Conservation (phyloP, 352 stramenopile genomes). For the Phytopythium chamaehyphon region DNA sequence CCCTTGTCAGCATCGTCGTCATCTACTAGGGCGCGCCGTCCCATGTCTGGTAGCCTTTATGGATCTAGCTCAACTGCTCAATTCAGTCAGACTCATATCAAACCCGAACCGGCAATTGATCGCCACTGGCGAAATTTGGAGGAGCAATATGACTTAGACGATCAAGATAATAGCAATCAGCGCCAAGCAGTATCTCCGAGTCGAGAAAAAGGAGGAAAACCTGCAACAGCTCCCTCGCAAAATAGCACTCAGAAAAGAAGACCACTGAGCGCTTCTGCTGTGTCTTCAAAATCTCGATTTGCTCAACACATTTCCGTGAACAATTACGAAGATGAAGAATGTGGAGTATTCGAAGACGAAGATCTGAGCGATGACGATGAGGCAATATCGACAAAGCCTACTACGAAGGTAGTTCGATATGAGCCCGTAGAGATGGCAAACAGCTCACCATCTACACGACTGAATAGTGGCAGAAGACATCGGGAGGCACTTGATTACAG, state of each 20-base stretch:
- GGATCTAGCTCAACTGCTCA: constrained; percentile 2
- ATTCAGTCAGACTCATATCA: constrained; percentile 3
- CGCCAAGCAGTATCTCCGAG: not conserved
- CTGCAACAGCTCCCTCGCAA: not conserved
- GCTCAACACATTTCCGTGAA: not conserved
- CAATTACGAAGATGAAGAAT: constrained; percentile 33
- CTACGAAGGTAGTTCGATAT: not conserved
- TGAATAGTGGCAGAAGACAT: constrained; percentile 13
- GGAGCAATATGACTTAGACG: constrained; percentile 21
- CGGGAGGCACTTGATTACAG: constrained; percentile 25
- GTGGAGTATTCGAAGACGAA: constrained; percentile 38
- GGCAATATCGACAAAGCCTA: constrained; percentile 1
- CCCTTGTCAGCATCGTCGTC: constrained; percentile 28
- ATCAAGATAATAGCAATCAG: not conserved
- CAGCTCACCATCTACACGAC: not conserved
- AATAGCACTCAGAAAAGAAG: constrained; percentile 5
- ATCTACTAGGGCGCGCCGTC: not conserved
- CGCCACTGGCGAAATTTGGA: constrained; percentile 41
- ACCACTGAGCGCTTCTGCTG: constrained; percentile 35
- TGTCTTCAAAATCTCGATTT: not conserved
- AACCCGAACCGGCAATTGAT: constrained; percentile 20
- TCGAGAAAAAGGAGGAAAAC: not conserved
- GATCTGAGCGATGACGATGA: constrained; percentile 27
- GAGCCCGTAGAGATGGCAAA: not conserved
- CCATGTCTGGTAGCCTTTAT: not conserved